Conservation (phyloP, 768 basidiomycete genomes). For the Mycena amicta region DNA sequence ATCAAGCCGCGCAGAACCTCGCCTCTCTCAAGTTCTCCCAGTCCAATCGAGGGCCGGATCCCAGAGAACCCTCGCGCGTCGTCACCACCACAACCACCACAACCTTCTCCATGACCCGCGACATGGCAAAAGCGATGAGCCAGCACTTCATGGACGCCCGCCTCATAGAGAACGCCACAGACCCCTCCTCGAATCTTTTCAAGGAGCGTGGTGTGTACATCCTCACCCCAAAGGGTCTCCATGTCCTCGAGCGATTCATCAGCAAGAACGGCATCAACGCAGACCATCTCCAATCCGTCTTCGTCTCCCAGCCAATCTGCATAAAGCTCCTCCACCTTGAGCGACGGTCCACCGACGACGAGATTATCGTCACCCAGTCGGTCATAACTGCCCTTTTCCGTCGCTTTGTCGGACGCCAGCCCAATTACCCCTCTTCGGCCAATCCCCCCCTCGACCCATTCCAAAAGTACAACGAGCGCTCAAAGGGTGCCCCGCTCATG, state of each 20-base stretch:
- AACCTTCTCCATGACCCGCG: conserved; percentile 99
- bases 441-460: conserved; percentile 59
- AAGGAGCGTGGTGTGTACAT: conserved; percentile 97
- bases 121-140: conserved; percentile 99
- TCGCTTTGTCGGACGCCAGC: conserved; percentile 86
- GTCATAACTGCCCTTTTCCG: conserved; percentile 95
- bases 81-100: conserved; percentile 99
- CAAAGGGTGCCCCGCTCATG: conserved; percentile 70
- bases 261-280: conserved; percentile 98
- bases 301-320: conserved; percentile 91
- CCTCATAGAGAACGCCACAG: conserved; percentile 94
- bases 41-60: conserved; percentile 97
- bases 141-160: conserved; percentile 99
- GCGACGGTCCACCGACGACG: conserved; percentile 88
- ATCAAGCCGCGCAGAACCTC: conserved; percentile 92
- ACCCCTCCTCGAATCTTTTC: conserved; percentile 86
- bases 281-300: conserved; percentile 88
- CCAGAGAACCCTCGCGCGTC: conserved; percentile 95
- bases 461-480: conserved; percentile 76
- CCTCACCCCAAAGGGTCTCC: conserved; percentile 96
- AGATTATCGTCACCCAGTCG: conserved; percentile 92
- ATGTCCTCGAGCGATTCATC: conserved; percentile 99
- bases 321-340: conserved; percentile 98
- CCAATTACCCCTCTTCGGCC: conserved; percentile 70
- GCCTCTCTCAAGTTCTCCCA: conserved; percentile 98